These are phyloP conservation scores for Ustilago nuda DNA, from an alignment of 1,284 basidiomycete genomes.

Conservation along the genomic window DNA sequence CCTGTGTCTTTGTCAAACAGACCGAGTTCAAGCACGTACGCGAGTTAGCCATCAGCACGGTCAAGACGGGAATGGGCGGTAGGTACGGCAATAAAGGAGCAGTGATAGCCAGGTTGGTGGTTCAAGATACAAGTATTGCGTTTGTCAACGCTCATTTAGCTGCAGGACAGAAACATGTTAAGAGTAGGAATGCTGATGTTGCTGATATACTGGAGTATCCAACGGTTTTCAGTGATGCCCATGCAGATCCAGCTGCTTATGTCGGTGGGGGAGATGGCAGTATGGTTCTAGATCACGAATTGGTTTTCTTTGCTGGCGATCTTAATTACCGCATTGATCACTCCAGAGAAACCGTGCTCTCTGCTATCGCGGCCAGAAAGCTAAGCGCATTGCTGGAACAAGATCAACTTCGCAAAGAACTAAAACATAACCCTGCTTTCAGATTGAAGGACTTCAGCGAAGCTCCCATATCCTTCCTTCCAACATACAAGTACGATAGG, in stretches of 20 bases:
- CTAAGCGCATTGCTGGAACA: conserved; percentile 77
- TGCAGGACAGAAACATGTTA: conserved; percentile 86
- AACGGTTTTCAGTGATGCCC: conserved; percentile 35
- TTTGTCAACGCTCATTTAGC: conserved; percentile 97
- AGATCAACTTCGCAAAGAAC: conserved; percentile 90
- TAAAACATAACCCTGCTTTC: conserved; percentile 85
- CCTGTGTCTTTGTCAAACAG: conserved; percentile 84
- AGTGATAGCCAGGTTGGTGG: conserved; percentile 86
- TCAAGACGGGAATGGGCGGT: conserved; percentile 92
- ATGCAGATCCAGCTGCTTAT: conserved; percentile 73
- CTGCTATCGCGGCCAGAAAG: conserved; percentile 77
- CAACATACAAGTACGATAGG: conserved; percentile 93
- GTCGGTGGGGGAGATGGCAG: conserved; percentile 91
- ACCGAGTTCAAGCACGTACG: conserved; percentile 73
- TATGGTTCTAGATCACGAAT: conserved; percentile 93
- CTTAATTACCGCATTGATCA: conserved; percentile 85
- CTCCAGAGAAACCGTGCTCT: conserved; percentile 82
- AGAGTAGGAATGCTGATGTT: conserved; percentile 85
- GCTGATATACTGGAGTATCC: conserved; percentile 72
- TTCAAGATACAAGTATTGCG: conserved; percentile 83
- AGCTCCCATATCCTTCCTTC: conserved; percentile 73
- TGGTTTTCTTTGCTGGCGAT: conserved; percentile 83
- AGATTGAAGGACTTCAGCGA: conserved; percentile 85
- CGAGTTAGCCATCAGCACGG: conserved; percentile 80
- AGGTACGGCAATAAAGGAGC: conserved; percentile 97